Evolutionary conservation across 768 basidiomycete genomes (phyloP).

Genomic region (Polyporus arcularius): DNA sequence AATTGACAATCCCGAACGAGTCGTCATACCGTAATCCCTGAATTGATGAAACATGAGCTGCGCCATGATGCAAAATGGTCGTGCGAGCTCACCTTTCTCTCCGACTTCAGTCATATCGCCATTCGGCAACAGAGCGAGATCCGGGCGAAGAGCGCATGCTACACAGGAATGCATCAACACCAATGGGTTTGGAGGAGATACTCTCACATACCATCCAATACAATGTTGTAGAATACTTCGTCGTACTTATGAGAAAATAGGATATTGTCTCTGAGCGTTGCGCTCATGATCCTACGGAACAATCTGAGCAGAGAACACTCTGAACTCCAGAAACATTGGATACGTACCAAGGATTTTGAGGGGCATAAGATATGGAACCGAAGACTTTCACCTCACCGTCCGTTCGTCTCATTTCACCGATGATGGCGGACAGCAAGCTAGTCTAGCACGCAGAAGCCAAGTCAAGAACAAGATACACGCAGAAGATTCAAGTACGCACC

Average conservation of each 20-base stretch:
- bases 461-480: constrained; percentile 10
- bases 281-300: constrained; percentile 70
- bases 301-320: background rate
- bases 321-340: background rate
- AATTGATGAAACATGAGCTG: constrained; percentile 30
- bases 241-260: constrained; percentile 90
- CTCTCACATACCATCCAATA: constrained; percentile 63
- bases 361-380: constrained; percentile 79
- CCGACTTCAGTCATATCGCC: constrained; percentile 88
- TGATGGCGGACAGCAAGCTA: constrained; percentile 74
- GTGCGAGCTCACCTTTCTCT: constrained; percentile 62
- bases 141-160: constrained; percentile 76
- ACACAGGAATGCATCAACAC: background rate
- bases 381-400: constrained; percentile 73
- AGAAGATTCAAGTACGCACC: constrained; percentile 39
- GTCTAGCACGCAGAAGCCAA: constrained; percentile 43
- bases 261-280: constrained; percentile 88
- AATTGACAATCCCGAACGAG: background rate
- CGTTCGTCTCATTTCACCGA: constrained; percentile 81
- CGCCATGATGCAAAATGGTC: background rate
- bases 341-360: constrained; percentile 83
- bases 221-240: constrained; percentile 77
- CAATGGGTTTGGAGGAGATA: background rate
- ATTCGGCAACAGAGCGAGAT: constrained; percentile 75
- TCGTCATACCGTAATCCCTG: constrained; percentile 54